Evolutionary conservation across 2,329 filamentous ascomycete genomes (phyloP).

Genomic region (Pseudocercospora crystallina): DNA sequence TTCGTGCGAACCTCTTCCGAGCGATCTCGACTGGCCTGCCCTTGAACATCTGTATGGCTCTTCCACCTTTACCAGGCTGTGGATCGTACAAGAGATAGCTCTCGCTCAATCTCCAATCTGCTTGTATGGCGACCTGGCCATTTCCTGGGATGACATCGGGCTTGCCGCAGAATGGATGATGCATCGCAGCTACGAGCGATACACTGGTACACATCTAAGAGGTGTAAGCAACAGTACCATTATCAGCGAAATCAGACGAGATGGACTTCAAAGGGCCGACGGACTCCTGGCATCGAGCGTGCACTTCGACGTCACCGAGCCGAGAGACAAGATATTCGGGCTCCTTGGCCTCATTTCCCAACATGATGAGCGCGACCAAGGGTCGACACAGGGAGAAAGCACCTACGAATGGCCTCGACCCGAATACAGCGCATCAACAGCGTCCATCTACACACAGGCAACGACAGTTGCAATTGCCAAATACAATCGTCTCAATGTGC

Average conservation of each 20-base stretch:
- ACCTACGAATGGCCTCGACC: not conserved
- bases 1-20: not conserved
- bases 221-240: too few relatives aligned
- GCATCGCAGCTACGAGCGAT: not conserved
- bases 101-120: not conserved
- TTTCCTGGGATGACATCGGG: not conserved
- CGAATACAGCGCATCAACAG: not conserved
- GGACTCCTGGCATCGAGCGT: too few relatives aligned
- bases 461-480: not conserved
- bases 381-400: too few relatives aligned
- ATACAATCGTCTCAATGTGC: too few relatives aligned
- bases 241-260: too few relatives aligned
- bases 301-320: not conserved
- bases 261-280: too few relatives aligned
- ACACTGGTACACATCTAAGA: too few relatives aligned
- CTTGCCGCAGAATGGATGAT: too few relatives aligned
- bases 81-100: slow-evolving; percentile 2
- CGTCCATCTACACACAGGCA: not conserved
- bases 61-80: slow-evolving; percentile 1
- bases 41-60: not conserved
- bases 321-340: not conserved
- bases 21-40: not conserved
- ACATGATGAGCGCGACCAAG: too few relatives aligned
- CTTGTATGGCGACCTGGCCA: not conserved
- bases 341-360: too few relatives aligned